phyloP scores from a whole-genome alignment of 129 eudicot genomes.

The Gnaphalium uliginosum region DNA sequence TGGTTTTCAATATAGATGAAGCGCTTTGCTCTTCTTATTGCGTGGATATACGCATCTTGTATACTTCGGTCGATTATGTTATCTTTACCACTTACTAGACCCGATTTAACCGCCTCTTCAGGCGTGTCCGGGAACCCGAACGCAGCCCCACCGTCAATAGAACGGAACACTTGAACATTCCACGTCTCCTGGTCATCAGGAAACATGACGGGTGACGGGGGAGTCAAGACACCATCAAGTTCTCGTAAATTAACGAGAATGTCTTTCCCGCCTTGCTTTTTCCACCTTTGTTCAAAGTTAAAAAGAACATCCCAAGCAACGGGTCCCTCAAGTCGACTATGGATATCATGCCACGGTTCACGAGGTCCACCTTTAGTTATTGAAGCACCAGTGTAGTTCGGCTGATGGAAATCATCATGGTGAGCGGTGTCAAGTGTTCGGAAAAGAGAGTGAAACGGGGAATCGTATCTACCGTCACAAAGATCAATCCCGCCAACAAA shows the following conservation, averaged over 20 bases:
- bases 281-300: conserved; percentile 86
- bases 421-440: conserved; percentile 77
- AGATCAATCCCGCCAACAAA: conserved; percentile 83
- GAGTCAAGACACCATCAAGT: conserved; percentile 45
- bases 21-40: conserved; percentile 72
- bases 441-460: conserved; percentile 75
- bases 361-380: conserved; percentile 78
- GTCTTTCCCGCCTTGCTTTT: conserved; percentile 78
- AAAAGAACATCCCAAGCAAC: conserved; percentile 84
- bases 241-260: conserved; percentile 61
- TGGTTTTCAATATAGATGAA: conserved; percentile 83
- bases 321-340: conserved; percentile 66
- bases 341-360: conserved; percentile 92
- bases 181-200: conserved; percentile 74
- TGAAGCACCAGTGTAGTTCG: conserved; percentile 64
- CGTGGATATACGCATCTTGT: conserved; percentile 84
- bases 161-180: conserved; percentile 74
- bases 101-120: conserved; percentile 72
- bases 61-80: conserved; percentile 79
- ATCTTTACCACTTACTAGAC: conserved; percentile 83
- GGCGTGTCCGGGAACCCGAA: conserved; percentile 80
- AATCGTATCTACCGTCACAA: conserved; percentile 75
- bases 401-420: conserved; percentile 83
- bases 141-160: conserved; percentile 88
- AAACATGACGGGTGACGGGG: conserved; percentile 72